A percentile compares a stretch with the other conserved stretches of the same genome.
These are phyloP conservation scores for Cladosporium velox DNA, from an alignment of 2,329 filamentous ascomycete genomes.

Conservation along the genomic window DNA sequence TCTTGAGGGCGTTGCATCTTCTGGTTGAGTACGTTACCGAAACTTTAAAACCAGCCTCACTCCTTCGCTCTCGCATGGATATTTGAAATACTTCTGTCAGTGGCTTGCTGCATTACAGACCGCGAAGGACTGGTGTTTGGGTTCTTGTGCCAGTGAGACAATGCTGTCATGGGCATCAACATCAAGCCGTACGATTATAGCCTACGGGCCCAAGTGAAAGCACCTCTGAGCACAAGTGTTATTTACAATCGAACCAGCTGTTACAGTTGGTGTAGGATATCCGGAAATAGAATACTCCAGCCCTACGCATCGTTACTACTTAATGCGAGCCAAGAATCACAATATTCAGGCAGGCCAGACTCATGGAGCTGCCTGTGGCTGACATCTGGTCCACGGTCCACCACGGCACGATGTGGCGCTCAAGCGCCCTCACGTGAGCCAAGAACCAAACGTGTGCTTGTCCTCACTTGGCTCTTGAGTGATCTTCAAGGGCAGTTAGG, in stretches of 20 bases:
- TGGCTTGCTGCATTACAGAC: neutral
- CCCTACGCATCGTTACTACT: neutral
- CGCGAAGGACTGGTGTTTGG: neutral
- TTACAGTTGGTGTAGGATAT: neutral
- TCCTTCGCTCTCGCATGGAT: neutral
- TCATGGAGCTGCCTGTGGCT: neutral
- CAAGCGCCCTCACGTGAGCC: neutral
- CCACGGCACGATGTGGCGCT: neutral
- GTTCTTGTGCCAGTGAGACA: neutral
- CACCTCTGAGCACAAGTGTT: neutral
- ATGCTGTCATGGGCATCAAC: neutral
- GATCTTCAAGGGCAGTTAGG: neutral
- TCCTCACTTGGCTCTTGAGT: neutral
- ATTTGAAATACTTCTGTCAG: neutral
- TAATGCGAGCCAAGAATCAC: neutral
- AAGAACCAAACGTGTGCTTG: neutral
- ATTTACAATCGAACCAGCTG: neutral
- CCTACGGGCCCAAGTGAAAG: neutral
- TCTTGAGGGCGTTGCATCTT: no score
- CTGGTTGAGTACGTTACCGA: no score
- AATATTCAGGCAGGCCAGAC: neutral
- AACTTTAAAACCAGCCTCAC: conserved; percentile 1
- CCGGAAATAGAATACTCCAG: neutral
- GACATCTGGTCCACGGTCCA: neutral
- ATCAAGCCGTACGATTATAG: neutral